phyloP scores from a whole-genome alignment of 305 asterid genomes.

The Plantago lanceolata region DNA sequence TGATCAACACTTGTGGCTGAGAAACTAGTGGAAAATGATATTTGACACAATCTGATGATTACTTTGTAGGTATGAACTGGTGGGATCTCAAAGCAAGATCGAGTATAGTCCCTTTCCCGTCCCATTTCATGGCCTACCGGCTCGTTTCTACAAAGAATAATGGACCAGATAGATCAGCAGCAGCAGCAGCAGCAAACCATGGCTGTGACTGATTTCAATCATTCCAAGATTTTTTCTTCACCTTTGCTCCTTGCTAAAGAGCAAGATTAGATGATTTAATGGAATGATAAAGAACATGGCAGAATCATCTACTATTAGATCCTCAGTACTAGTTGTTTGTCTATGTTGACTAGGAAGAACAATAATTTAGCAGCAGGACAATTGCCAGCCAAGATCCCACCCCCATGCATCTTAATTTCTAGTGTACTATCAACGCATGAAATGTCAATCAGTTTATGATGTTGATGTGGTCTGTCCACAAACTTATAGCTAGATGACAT shows the following conservation, averaged over 20 bases:
- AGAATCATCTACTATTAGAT: conserved; percentile 1
- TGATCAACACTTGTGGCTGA: conserved; percentile 5
- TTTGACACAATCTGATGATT: conserved; percentile 21
- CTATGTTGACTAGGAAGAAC: conserved; percentile 10
- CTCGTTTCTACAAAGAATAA: conserved; percentile 40
- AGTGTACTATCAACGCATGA: background rate
- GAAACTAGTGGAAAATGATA: conserved; percentile 28
- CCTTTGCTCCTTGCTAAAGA: too few species aligned
- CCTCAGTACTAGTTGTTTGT: conserved; percentile 10
- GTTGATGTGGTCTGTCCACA: conserved; percentile 8
- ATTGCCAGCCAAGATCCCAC: too few species aligned
- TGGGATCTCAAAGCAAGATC: conserved; percentile 51
- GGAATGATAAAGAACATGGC: too few species aligned
- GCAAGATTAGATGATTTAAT: too few species aligned
- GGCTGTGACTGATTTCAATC: background rate
- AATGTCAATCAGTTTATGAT: background rate
- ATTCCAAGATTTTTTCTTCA: background rate
- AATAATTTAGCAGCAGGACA: background rate
- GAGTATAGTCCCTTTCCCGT: conserved; percentile 68
- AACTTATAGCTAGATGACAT: background rate
- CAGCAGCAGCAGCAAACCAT: conserved; percentile 3
- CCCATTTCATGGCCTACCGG: conserved; percentile 66
- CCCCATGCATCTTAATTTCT: background rate
- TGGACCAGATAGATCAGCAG: too few species aligned
- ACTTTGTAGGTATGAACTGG: conserved; percentile 59